Conservation (phyloP, 2,329 filamentous ascomycete genomes). For the Didymellaceae sp. region DNA sequence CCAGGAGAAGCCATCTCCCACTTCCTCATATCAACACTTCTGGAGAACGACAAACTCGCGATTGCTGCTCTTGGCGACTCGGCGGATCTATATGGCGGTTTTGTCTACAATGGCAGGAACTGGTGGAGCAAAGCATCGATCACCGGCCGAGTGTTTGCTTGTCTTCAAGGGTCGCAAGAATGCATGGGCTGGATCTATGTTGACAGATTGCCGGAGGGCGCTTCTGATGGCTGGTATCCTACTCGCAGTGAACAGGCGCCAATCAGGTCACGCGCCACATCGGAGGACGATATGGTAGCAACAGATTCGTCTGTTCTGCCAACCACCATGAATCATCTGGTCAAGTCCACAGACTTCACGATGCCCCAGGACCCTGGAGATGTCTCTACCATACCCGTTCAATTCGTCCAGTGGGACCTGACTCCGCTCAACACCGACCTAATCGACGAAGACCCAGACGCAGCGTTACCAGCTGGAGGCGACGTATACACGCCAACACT, state of each 20-base stretch:
- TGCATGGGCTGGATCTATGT: slow-evolving; percentile 64
- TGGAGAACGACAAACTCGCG: slow-evolving; percentile 62
- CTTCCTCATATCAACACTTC: slow-evolving; percentile 61
- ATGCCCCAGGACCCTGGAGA: slow-evolving; percentile 44
- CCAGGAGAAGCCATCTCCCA: slow-evolving; percentile 62
- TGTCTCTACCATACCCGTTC: slow-evolving; percentile 24
- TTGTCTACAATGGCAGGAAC: slow-evolving; percentile 56
- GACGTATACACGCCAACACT: slow-evolving; percentile 40
- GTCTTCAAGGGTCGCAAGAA: slow-evolving; percentile 53
- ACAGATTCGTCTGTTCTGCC: slow-evolving; percentile 47
- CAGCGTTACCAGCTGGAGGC: slow-evolving; percentile 22
- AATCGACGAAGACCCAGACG: slow-evolving; percentile 30
- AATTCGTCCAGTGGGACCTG: slow-evolving; percentile 39
- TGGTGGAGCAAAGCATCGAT: slow-evolving; percentile 66
- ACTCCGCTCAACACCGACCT: slow-evolving; percentile 30
- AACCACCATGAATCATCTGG: slow-evolving; percentile 17
- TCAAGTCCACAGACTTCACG: slow-evolving; percentile 47
- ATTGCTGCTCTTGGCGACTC: slow-evolving; percentile 57
- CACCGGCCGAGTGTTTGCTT: slow-evolving; percentile 60
- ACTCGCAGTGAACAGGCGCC: slow-evolving; percentile 47
- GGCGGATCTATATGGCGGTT: slow-evolving; percentile 62
- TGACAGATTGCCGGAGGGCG: slow-evolving; percentile 48
- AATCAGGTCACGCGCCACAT: slow-evolving; percentile 48
- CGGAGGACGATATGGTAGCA: slow-evolving; percentile 37
- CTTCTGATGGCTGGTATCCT: slow-evolving; percentile 59